These are phyloP conservation scores for Phytophthora agathidicida DNA, from an alignment of 352 stramenopile genomes.

Conservation along the genomic window DNA sequence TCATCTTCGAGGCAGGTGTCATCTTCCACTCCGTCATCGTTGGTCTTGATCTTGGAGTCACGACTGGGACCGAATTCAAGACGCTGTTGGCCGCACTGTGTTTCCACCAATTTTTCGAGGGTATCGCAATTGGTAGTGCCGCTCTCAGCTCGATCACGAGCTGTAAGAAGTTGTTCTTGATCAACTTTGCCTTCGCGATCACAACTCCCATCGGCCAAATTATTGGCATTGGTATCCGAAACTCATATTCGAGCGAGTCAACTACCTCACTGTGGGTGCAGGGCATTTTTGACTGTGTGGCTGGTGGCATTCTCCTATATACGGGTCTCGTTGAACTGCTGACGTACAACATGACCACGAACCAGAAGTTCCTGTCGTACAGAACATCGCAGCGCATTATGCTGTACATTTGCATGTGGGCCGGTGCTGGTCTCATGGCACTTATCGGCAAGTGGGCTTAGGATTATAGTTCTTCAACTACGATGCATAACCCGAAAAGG, in stretches of 20 bases:
- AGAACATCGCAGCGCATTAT: constrained; percentile 32
- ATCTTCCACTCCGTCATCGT: constrained; percentile 76
- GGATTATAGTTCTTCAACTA: too few relatives aligned
- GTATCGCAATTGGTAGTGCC: constrained; percentile 57
- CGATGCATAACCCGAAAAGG: too few relatives aligned
- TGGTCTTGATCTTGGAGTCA: constrained; percentile 68
- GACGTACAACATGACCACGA: constrained; percentile 76
- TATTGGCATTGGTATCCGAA: constrained; percentile 61
- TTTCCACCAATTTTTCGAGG: constrained; percentile 85
- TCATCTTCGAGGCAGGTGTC: constrained; percentile 66
- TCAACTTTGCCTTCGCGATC: constrained; percentile 56
- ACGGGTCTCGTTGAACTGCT: constrained; percentile 69
- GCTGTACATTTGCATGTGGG: constrained; percentile 49
- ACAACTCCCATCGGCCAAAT: constrained; percentile 65
- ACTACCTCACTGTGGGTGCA: constrained; percentile 61
- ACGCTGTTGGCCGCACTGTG: constrained; percentile 67
- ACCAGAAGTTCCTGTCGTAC: constrained; percentile 51
- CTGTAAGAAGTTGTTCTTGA: constrained; percentile 42
- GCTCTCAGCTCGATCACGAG: constrained; percentile 40
- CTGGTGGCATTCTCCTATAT: constrained; percentile 75
- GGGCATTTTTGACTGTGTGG: constrained; percentile 66
- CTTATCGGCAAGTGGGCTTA: constrained; percentile 74
- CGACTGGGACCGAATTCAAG: constrained; percentile 47
- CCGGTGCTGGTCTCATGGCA: constrained; percentile 59
- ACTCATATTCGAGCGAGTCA: constrained; percentile 56